Conservation (phyloP, 2,329 filamentous ascomycete genomes). For the Aureobasidium namibiae region DNA sequence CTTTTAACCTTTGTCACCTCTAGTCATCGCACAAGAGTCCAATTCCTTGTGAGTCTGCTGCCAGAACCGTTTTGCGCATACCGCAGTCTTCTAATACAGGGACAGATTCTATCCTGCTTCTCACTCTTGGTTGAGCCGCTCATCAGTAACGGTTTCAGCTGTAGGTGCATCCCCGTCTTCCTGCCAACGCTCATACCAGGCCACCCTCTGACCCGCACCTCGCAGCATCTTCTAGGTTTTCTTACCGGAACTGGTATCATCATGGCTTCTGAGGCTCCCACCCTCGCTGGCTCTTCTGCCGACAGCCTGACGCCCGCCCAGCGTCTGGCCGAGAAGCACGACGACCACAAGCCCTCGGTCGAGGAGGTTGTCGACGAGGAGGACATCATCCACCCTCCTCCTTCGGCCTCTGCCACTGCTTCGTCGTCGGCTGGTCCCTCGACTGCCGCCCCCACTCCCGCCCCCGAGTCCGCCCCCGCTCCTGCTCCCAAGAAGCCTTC, state of each 20-base stretch:
- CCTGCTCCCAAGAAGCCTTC: constrained; percentile 16
- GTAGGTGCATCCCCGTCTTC: background rate
- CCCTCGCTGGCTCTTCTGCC: constrained; percentile 18
- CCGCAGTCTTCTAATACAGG: background rate
- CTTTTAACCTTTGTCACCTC: background rate
- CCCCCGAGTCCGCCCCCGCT: constrained; percentile 14
- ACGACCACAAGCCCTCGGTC: constrained; percentile 55
- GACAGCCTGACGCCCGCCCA: constrained; percentile 41
- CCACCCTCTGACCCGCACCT: background rate
- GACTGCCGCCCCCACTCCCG: constrained; percentile 35
- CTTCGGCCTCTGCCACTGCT: constrained; percentile 34
- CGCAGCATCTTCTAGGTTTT: constrained; percentile 11
- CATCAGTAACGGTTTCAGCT: constrained; percentile 9
- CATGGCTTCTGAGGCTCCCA: constrained; percentile 13
- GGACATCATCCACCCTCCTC: constrained; percentile 51
- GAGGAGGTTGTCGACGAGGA: constrained; percentile 81
- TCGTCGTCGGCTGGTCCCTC: constrained; percentile 34
- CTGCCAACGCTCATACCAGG: background rate
- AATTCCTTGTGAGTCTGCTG: background rate
- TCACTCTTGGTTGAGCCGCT: background rate
- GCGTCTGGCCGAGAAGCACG: constrained; percentile 46
- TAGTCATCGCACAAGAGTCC: constrained; percentile 6
- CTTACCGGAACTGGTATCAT: constrained; percentile 9
- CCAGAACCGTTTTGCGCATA: background rate
- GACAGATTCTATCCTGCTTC: background rate